Conservation (phyloP, 371 early-diverging fungal species). For the Apophysomyces elegans region DNA sequence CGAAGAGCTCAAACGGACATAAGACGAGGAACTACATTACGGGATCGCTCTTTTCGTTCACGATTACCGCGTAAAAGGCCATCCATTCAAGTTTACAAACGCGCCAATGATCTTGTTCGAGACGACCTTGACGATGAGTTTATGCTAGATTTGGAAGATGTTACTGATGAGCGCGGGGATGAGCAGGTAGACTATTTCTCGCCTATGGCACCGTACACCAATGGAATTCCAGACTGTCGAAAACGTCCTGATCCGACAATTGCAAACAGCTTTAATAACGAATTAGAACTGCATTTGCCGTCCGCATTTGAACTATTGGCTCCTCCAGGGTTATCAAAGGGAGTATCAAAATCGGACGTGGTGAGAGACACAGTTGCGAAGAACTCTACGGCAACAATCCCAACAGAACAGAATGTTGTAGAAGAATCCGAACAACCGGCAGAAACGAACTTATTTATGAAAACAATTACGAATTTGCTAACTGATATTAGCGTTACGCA, state of each 20-base stretch:
- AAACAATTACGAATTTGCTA: slow-evolving; percentile 79
- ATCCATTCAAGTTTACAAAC: slow-evolving; percentile 67
- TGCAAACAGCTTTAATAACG: slow-evolving; percentile 22
- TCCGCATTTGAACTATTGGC: slow-evolving; percentile 38
- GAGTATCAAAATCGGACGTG: slow-evolving; percentile 19
- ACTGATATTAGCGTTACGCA: slow-evolving; percentile 65
- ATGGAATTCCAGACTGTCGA: slow-evolving; percentile 21
- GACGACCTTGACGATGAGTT: slow-evolving; percentile 70
- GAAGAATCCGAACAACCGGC: slow-evolving; percentile 27
- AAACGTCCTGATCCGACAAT: slow-evolving; percentile 13
- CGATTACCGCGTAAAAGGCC: slow-evolving; percentile 56
- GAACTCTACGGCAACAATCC: neutral
- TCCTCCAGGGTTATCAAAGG: slow-evolving; percentile 22
- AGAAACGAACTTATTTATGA: slow-evolving; percentile 71
- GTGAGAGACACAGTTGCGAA: neutral
- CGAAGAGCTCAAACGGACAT: neutral
- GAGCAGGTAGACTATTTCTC: slow-evolving; percentile 43
- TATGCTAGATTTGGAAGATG: slow-evolving; percentile 40
- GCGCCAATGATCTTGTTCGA: slow-evolving; percentile 63
- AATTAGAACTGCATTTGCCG: slow-evolving; percentile 30
- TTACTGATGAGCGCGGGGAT: slow-evolving; percentile 31
- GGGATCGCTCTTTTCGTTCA: slow-evolving; percentile 31
- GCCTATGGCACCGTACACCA: slow-evolving; percentile 40
- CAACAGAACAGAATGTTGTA: slow-evolving; percentile 13
- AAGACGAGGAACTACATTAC: neutral